Base-by-base conservation (phyloP, 345 rosid genomes). In the Alliaria petiolata region DNA sequence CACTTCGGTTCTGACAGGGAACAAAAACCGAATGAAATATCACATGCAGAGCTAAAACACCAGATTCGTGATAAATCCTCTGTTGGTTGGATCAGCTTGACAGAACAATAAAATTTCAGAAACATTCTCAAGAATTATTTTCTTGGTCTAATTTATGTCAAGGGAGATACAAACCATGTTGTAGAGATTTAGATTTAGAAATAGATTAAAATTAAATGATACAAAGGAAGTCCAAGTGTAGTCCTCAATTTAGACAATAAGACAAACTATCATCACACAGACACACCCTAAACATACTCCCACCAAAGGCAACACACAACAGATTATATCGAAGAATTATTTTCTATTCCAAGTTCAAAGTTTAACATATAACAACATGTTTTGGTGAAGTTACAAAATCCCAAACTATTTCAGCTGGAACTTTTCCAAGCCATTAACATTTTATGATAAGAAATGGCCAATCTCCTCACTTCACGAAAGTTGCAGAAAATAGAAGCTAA, bases 31-130 rank as follows among this genome's bases (percentile, higher is more conserved):
- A 17, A 73, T 38, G 77, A 65, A 52, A 20, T n/a, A 42, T 6
- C 36, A 62, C 45, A 40, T 43, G 15, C 45, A 46, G 52, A 65
- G 77, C 52, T 65, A 20, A 54, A 49, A 40, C 44, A 35, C n/a
- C n/a, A n/a, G n/a, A n/a, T n/a, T n/a, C n/a, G n/a, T n/a, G n/a
- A n/a, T n/a, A n/a, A n/a, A n/a, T n/a, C n/a, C n/a, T n/a, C n/a
- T n/a, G n/a, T n/a, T n/a, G n/a, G n/a, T n/a, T n/a, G n/a, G n/a
- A n/a, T n/a, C n/a, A n/a, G n/a, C n/a, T n/a, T n/a, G n/a, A n/a
- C 31, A 26, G 2, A 10, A 36, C 39, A 16, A 22, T 13, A 36
- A 22, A 7, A 26, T 9, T n/a, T 26, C 50, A 72, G 57, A 72
- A 15, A 55, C n/a, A 16, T 16, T 16, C 16, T 22, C 58, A 64